Percentiles rank a stretch among this genome's conserved stretches.
Evolutionary conservation across 2,329 filamentous ascomycete genomes (phyloP).

Genomic region (Akanthomyces uredinophilus): DNA sequence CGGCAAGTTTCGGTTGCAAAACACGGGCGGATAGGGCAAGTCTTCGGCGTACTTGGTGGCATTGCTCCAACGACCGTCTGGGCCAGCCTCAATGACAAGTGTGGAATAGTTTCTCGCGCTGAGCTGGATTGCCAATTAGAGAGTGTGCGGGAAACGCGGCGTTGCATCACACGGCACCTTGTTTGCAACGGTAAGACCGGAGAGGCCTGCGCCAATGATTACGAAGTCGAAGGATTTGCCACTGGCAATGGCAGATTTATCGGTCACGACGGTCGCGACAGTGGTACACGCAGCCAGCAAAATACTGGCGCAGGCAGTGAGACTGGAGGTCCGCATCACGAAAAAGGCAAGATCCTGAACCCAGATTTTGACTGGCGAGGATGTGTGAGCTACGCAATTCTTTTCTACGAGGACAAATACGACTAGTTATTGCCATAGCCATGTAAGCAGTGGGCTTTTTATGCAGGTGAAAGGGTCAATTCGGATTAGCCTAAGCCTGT

Average conservation of each 20-base stretch:
- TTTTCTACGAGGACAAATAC: no score
- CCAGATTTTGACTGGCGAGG: neutral
- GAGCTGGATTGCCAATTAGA: slow-evolving; percentile 14
- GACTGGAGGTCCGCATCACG: neutral
- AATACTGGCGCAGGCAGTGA: neutral
- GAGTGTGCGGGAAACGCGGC: neutral
- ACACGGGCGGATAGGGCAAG: slow-evolving; percentile 16
- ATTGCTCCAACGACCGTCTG: slow-evolving; percentile 21
- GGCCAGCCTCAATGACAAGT: slow-evolving; percentile 22
- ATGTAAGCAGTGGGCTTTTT: no score
- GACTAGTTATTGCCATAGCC: no score
- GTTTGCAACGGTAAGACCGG: slow-evolving; percentile 26
- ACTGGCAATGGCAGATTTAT: slow-evolving; percentile 14
- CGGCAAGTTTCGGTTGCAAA: slow-evolving; percentile 22
- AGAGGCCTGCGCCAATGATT: slow-evolving; percentile 35
- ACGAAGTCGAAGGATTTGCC: slow-evolving; percentile 26
- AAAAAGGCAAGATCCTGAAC: neutral
- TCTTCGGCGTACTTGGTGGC: slow-evolving; percentile 18
- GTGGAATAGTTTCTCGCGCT: slow-evolving; percentile 20
- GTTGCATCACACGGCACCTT: slow-evolving; percentile 7
- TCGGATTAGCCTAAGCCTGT: neutral
- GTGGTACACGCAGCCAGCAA: neutral
- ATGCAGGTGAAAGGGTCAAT: no score
- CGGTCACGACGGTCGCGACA: slow-evolving; percentile 19
- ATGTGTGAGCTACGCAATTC: no score